Evolutionary conservation across 768 basidiomycete species (phyloP).

Genomic region (Pulveroboletus sp.): DNA sequence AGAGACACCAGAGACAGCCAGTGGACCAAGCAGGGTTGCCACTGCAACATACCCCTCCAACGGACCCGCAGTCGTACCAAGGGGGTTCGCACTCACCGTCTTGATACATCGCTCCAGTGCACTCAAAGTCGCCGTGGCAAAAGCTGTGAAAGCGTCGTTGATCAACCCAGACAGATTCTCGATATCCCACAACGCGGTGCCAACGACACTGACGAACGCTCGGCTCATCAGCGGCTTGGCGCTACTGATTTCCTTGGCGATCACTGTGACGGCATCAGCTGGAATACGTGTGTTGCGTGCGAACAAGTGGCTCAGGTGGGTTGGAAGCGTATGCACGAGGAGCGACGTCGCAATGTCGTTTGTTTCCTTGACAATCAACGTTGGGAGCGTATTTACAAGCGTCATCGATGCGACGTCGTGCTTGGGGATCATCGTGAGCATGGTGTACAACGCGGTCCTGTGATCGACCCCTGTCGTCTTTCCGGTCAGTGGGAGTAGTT

Average conservation of each 20-base stretch:
- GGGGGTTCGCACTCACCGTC: conserved; percentile 53
- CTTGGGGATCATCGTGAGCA: conserved; percentile 56
- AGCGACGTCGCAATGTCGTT: conserved; percentile 60
- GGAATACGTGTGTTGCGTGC: conserved; percentile 38
- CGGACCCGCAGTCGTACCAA: conserved; percentile 59
- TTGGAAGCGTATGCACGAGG: conserved; percentile 50
- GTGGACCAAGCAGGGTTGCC: conserved; percentile 61
- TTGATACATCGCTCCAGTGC: conserved; percentile 71
- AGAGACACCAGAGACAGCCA: conserved; percentile 46
- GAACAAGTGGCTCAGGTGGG: conserved; percentile 58
- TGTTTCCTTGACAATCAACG: conserved; percentile 66
- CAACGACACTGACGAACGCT: conserved; percentile 60
- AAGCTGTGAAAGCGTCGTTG: conserved; percentile 40
- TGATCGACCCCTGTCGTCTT: conserved; percentile 90
- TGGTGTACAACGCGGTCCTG: conserved; percentile 71
- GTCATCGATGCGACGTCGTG: conserved; percentile 45
- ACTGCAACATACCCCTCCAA: conserved; percentile 81
- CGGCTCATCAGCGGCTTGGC: conserved; percentile 57
- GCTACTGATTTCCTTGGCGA: conserved; percentile 70
- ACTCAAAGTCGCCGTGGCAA: conserved; percentile 53
- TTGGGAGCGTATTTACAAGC: conserved; percentile 36
- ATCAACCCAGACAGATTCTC: conserved; percentile 24
- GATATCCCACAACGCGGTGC: conserved; percentile 51
- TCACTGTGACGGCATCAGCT: conserved; percentile 39
- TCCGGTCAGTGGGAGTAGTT: conserved; percentile 71